Conservation (phyloP, 2,329 filamentous ascomycete species). For the Microascus cirrosus region DNA sequence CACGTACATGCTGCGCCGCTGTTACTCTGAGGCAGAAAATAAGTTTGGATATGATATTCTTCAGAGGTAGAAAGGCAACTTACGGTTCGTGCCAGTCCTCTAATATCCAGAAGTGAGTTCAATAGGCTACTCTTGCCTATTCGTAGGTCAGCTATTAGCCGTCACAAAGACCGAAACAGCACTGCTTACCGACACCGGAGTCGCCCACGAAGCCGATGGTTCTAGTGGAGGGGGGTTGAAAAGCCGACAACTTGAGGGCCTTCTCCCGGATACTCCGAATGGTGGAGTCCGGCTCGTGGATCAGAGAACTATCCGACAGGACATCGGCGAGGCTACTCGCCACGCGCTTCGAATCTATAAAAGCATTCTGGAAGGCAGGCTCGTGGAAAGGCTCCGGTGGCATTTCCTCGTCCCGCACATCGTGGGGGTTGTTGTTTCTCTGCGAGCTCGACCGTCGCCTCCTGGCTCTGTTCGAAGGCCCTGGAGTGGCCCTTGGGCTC, state of each 20-base stretch:
- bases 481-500: neutral
- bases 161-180: neutral
- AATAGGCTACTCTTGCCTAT: conserved; percentile 36
- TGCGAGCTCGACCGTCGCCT: neutral
- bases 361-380: conserved; percentile 20
- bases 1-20: conserved; percentile 33
- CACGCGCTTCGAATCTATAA: conserved; percentile 19
- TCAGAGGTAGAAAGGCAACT: conserved; percentile 9
- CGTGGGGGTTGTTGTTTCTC: neutral
- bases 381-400: conserved; percentile 23
- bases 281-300: conserved; percentile 23
- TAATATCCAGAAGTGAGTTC: conserved; percentile 32
- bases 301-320: conserved; percentile 21
- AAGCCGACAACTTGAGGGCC: conserved; percentile 20
- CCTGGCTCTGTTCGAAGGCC: conserved; percentile 1
- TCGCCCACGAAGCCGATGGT: conserved; percentile 36
- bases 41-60: neutral
- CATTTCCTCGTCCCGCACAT: conserved; percentile 18
- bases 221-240: conserved; percentile 24
- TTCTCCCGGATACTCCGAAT: conserved; percentile 21
- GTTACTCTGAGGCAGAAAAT: conserved; percentile 22
- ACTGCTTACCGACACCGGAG: conserved; percentile 28
- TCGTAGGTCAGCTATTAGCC: neutral
- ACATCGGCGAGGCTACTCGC: conserved; percentile 17
- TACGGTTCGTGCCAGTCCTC: conserved; percentile 28